Evolutionary conservation across 2,329 filamentous ascomycete genomes (phyloP), one percentile per base, ranked within the genome.

Genomic region (Botryotinia convoluta): DNA sequence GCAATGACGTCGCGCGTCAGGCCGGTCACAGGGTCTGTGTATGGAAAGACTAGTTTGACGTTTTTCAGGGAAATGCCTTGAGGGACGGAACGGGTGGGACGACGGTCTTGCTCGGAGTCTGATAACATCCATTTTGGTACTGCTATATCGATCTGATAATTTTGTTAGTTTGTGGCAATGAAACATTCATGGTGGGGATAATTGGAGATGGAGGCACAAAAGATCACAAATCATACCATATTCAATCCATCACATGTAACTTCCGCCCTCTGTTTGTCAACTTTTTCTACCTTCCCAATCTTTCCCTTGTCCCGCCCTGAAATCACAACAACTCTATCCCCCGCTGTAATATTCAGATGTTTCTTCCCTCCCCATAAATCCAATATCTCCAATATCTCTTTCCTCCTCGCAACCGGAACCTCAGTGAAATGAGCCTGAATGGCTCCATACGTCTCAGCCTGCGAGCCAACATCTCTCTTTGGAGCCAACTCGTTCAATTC

Each of bases 251-350:
- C 85, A 61, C 95, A 83, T n/a, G 83, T 85, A 63, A 93, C 84
- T 75, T 87, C 86, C 74, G 89, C 90, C 63, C 83, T 84, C 18
- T 86, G 82, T 7, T 80, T 75, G 76, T 89, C 83, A 63, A 97
- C 84, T 1, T 84, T 81, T 74, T 81, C 82, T 62, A 98, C 88
- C n/a, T 84, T 84, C 69, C 93, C 93, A 82, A 99, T 96, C 84
- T 91, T 93, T 79, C 94, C 94, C 84, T 91, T 92, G 79, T 96
- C 92, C 51, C 87, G 87, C 14, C 95, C 95, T 74, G 91, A 89
- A 71, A 94, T 84, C 74, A 98, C 84, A 71, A 95, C 93, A 45
- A 98, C 94, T 74, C 96, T 88, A 83, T 98, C 96, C 10, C 91
- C 90, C 6, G 83, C 80, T 37, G 86, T 87, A 74, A 95, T 84